Conservation (phyloP, 2,329 filamentous ascomycete species). For the Fusarium nematophilum region DNA sequence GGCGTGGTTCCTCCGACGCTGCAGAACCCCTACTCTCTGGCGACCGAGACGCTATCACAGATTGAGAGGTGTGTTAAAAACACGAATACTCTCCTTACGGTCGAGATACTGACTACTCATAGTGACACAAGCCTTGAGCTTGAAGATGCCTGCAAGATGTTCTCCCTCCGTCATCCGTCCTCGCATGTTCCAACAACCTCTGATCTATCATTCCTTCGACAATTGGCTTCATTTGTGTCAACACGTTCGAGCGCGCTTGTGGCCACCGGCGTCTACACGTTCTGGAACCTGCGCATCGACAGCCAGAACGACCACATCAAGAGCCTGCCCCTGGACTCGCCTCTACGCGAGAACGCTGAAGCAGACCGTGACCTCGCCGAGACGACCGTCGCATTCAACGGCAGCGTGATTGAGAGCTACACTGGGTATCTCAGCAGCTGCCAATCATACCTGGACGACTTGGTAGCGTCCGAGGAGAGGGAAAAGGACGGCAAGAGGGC, state of each 20-base stretch:
- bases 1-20: constrained; percentile 67
- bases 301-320: constrained; percentile 53
- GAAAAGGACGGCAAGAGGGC: constrained; percentile 51
- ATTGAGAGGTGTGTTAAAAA: constrained; percentile 63
- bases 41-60: constrained; percentile 69
- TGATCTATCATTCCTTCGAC: constrained; percentile 65
- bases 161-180: constrained; percentile 63
- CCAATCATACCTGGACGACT: constrained; percentile 71
- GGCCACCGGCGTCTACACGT: constrained; percentile 67
- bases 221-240: constrained; percentile 65
- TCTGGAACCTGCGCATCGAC: constrained; percentile 68
- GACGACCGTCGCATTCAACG: constrained; percentile 80
- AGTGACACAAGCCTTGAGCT: constrained; percentile 60
- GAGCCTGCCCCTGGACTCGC: constrained; percentile 46
- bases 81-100: background rate
- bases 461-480: constrained; percentile 55
- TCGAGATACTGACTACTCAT: constrained; percentile 34
- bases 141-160: constrained; percentile 58
- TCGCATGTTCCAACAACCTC: constrained; percentile 51
- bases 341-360: constrained; percentile 59
- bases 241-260: constrained; percentile 69
- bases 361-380: constrained; percentile 59
- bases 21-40: constrained; percentile 64
- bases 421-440: constrained; percentile 72
- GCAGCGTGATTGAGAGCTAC: constrained; percentile 83